A percentile compares a stretch with the other conserved stretches of the same genome.
Conservation (phyloP, 257 asterid genomes). For the Solanum bulbocastanum region DNA sequence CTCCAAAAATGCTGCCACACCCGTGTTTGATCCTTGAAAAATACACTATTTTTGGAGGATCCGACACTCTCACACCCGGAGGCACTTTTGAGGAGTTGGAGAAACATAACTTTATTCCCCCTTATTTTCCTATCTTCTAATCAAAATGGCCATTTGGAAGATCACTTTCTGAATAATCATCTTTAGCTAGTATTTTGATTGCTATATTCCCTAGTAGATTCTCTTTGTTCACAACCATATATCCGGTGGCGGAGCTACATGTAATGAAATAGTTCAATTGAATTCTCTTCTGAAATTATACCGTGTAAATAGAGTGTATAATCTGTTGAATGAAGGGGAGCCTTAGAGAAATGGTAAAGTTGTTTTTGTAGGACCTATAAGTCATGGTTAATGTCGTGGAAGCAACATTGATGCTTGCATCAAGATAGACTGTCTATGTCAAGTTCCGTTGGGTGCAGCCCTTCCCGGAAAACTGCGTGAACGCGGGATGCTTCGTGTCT, state of each 20-base stretch:
- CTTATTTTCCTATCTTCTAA: neutral
- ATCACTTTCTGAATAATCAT: neutral
- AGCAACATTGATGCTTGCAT: neutral
- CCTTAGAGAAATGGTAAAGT: neutral
- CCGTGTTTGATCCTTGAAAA: neutral
- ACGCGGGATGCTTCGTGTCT: neutral
- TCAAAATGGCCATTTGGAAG: neutral
- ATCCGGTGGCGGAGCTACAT: neutral
- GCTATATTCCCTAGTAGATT: neutral
- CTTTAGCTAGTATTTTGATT: neutral
- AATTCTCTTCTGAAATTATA: neutral
- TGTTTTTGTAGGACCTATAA: neutral
- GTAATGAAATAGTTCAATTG: neutral
- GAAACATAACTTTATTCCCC: neutral
- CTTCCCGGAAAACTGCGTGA: neutral
- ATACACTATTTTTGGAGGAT: neutral
- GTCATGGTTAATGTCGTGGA: neutral
- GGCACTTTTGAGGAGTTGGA: neutral
- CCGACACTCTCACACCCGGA: neutral
- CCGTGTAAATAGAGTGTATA: neutral
- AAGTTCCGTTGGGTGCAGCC: neutral
- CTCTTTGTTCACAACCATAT: neutral
- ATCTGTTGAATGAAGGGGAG: neutral
- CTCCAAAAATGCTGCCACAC: neutral
- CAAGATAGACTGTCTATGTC: neutral